These are phyloP conservation scores for Alloteropsis semialata DNA, from an alignment of 176 grass and related monocot species.

Conservation along the genomic window DNA sequence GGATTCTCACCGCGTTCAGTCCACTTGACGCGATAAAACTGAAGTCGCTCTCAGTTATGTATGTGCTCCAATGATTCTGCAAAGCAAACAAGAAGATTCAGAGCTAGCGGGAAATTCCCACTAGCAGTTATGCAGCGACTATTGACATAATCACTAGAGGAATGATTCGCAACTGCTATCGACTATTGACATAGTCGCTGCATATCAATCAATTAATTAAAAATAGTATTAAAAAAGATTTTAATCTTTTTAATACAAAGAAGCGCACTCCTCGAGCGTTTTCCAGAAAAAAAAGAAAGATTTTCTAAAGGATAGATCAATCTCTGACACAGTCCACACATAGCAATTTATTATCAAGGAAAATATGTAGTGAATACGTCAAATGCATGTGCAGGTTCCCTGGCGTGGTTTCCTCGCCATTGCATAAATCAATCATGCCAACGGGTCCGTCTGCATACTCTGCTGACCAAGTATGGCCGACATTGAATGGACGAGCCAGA, in stretches of 20 bases:
- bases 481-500: background rate
- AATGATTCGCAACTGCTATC: background rate
- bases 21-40: slow-evolving; percentile 28
- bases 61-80: slow-evolving; percentile 52
- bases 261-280: no score
- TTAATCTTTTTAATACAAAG: no score
- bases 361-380: background rate
- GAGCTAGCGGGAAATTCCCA: no score
- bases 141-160: no score
- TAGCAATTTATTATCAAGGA: background rate
- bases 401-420: background rate
- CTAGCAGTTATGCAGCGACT: no score
- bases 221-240: no score
- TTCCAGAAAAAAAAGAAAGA: background rate
- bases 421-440: background rate
- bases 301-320: background rate
- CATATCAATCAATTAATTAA: no score
- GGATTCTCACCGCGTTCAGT: slow-evolving; percentile 53
- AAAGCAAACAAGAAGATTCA: background rate
- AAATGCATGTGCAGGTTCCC: background rate
- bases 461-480: background rate
- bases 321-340: background rate
- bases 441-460: background rate
- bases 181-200: no score
- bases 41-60: slow-evolving; percentile 42